These are phyloP conservation scores for Wallacemonas rigidus DNA, from an alignment of 208 protist species.

Conservation along the genomic window DNA sequence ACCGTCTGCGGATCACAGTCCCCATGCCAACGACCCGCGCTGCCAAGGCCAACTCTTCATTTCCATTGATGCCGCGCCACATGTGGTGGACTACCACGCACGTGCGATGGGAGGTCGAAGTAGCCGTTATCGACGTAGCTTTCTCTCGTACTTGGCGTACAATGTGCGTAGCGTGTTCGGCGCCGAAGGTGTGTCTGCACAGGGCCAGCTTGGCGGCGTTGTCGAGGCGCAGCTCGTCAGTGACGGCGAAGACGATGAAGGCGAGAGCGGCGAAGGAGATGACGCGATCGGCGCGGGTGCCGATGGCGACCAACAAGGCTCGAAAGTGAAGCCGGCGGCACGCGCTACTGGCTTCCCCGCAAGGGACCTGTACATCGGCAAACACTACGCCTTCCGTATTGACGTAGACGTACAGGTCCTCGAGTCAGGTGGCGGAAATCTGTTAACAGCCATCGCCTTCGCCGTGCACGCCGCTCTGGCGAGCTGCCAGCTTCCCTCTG, in stretches of 20 bases:
- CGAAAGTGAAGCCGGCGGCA: not conserved
- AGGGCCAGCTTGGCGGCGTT: conserved; percentile 54
- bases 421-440: conserved; percentile 63
- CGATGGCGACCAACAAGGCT: no score
- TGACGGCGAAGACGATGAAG: conserved; percentile 14
- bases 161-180: conserved; percentile 71
- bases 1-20: not conserved
- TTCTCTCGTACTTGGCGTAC: conserved; percentile 53
- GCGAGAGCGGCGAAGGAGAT: conserved; percentile 4
- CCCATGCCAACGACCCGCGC: conserved; percentile 17
- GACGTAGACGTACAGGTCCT: conserved; percentile 85
- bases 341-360: conserved; percentile 48
- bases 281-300: not conserved
- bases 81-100: conserved; percentile 70
- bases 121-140: conserved; percentile 60
- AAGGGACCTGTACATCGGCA: conserved; percentile 69
- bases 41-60: conserved; percentile 58
- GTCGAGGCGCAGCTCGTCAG: conserved; percentile 57
- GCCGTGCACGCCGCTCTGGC: conserved; percentile 74
- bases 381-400: conserved; percentile 73
- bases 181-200: conserved; percentile 56
- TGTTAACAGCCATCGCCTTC: conserved; percentile 45
- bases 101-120: conserved; percentile 47
- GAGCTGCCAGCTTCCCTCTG: conserved; percentile 51
- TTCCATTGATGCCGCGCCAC: conserved; percentile 64